Conservation (phyloP, 306 rosid genomes). For the Malus sieversii region DNA sequence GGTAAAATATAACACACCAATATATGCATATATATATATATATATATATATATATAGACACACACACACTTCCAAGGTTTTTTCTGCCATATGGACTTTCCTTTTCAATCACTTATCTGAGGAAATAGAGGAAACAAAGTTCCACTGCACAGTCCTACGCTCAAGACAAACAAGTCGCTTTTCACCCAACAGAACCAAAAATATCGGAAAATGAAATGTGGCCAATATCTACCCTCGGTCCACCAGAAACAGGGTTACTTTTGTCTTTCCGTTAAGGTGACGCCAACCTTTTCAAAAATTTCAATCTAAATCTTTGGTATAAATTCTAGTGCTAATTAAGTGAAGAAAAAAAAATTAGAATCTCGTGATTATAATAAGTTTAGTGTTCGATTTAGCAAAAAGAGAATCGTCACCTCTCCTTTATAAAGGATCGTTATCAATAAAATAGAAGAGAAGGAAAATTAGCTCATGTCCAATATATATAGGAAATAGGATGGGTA, state of each 20-base stretch:
- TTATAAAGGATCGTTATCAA: no score
- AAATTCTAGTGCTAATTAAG: background rate
- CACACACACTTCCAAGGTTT: background rate
- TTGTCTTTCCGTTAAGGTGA: background rate
- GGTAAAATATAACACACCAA: background rate
- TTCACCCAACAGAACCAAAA: background rate
- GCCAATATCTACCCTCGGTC: background rate
- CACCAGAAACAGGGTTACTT: constrained; percentile 3
- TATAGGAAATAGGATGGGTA: no score
- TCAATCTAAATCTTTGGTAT: background rate
- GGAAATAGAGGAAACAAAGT: background rate
- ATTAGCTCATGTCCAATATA: no score
- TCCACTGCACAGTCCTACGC: background rate
- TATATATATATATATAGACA: background rate
- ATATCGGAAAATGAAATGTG: background rate
- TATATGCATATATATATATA: background rate
- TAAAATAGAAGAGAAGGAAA: background rate
- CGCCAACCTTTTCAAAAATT: background rate
- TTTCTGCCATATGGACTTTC: background rate
- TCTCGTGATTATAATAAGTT: background rate
- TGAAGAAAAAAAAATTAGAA: background rate
- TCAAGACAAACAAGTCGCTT: background rate
- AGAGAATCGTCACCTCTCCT: background rate
- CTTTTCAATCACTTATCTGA: background rate
- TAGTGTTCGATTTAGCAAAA: background rate